Evolutionary conservation across 345 rosid genomes (phyloP).

Genomic region (Populus davidiana): DNA sequence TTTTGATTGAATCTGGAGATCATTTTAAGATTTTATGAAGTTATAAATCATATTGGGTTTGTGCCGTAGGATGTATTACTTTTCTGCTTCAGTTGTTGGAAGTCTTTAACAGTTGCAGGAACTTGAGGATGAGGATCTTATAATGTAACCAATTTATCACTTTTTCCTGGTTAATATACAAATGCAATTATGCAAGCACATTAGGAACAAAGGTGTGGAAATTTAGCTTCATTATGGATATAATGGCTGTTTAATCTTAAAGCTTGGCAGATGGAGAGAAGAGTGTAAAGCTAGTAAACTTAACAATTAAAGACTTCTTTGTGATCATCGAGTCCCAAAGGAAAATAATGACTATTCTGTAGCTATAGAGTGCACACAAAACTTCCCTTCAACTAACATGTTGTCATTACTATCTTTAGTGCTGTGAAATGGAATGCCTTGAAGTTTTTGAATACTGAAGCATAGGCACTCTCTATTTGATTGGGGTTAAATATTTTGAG

Average conservation of each 20-base stretch:
- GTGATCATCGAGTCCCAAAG: neutral
- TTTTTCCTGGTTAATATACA: neutral
- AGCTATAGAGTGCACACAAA: neutral
- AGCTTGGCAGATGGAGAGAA: neutral
- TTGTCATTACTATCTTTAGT: neutral
- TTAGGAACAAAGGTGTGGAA: neutral
- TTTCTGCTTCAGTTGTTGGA: neutral
- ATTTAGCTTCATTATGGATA: neutral
- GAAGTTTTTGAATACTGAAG: neutral
- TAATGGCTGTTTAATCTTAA: neutral
- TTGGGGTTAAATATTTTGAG: neutral
- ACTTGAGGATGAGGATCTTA: neutral
- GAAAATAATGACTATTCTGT: neutral
- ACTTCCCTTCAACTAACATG: neutral
- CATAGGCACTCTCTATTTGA: neutral
- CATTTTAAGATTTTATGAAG: neutral
- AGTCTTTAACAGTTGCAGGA: neutral
- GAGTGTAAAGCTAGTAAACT: neutral
- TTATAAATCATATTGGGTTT: neutral
- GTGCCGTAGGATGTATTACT: neutral
- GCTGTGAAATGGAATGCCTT: neutral
- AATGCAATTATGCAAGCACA: neutral
- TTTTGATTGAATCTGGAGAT: neutral
- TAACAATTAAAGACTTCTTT: neutral
- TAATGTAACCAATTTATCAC: neutral